Percentiles rank a stretch among this genome's conserved stretches.
Evolutionary conservation across 305 asterid species (phyloP).

Genomic region (Fraxinus baroniana): DNA sequence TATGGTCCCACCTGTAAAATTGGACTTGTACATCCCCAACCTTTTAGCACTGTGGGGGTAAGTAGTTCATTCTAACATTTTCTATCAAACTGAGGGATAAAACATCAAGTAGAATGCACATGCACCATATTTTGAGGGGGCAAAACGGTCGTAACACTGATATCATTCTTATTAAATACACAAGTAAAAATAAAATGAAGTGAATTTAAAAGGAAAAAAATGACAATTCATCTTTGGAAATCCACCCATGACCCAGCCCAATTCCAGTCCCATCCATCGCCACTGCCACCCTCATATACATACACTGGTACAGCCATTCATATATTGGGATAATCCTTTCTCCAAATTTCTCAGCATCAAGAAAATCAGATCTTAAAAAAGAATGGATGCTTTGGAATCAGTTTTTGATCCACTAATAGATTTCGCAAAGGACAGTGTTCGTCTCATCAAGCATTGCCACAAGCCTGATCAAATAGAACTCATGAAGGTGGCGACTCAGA

Average conservation of each 20-base stretch:
- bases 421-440: conserved; percentile 76
- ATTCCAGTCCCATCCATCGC: background rate
- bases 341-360: background rate
- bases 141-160: background rate
- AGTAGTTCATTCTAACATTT: background rate
- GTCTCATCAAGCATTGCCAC: conserved; percentile 89
- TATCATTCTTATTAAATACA: background rate
- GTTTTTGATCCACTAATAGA: conserved; percentile 88
- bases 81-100: background rate
- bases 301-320: background rate
- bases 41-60: background rate
- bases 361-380: conserved; percentile 26
- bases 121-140: background rate
- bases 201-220: background rate
- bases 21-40: background rate
- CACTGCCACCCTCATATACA: background rate
- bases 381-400: conserved; percentile 71
- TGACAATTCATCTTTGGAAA: background rate
- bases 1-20: background rate
- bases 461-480: conserved; percentile 86
- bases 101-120: background rate
- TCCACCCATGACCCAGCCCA: background rate
- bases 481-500: conserved; percentile 65
- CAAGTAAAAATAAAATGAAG: background rate
- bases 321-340: background rate